Conservation (phyloP, 2,329 filamentous ascomycete genomes). For the Verticillium klebahnii region DNA sequence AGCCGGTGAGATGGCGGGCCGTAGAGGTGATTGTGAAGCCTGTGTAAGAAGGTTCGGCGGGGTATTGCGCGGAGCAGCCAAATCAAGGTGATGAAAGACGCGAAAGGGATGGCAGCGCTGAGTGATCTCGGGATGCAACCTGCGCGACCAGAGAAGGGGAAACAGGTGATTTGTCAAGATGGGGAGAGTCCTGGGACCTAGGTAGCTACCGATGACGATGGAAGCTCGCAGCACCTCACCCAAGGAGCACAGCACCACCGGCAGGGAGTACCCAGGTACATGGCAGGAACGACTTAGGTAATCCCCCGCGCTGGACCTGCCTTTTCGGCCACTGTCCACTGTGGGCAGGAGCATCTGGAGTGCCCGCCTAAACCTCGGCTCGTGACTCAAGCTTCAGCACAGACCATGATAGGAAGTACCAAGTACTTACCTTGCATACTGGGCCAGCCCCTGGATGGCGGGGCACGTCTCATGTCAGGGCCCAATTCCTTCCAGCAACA, state of each 20-base stretch:
- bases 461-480: not conserved
- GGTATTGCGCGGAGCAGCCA: not conserved
- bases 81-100: not conserved
- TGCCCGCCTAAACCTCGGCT: not conserved
- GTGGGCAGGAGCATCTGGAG: not conserved
- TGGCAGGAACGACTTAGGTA: not conserved
- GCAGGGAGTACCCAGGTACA: not conserved
- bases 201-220: constrained; percentile 18
- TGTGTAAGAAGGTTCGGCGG: not conserved
- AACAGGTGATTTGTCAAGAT: not conserved
- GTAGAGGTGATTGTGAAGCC: not conserved
- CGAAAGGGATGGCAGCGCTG: not conserved
- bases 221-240: constrained; percentile 20
- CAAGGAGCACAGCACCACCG: not conserved
- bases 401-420: not conserved
- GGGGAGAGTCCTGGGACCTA: not conserved
- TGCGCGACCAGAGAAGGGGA: not conserved
- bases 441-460: not conserved
- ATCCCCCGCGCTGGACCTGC: not conserved
- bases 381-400: not conserved
- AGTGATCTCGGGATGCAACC: not conserved
- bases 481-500: not conserved
- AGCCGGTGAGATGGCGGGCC: not conserved
- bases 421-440: not conserved
- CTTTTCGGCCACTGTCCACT: not conserved